Base-by-base conservation (phyloP, 495 filamentous ascomycete genomes). In the Letharia columbiana region DNA sequence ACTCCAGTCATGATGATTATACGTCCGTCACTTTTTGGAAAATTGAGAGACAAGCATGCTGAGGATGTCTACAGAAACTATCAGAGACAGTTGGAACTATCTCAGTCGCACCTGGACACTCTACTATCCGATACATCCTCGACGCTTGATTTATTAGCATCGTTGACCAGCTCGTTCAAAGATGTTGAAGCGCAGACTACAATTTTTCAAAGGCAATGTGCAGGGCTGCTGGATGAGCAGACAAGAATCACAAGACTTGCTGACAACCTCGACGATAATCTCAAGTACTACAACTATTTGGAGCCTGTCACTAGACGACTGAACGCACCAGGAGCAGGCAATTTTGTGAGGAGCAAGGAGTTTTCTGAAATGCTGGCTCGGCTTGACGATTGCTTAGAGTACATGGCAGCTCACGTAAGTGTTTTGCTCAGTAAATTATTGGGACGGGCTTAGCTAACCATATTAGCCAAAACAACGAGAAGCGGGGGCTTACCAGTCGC, bases 281-380 rank as follows among this genome's bases (percentile, higher is more conserved):
- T 96, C 9, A 86, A 91, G 68, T 96, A 96, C 73, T 99, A 97
- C 73, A 84, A 87, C 31, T 95, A 93, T 73, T 82, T 98, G 31
- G 94, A 97, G 66, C 92, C 89, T 60, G 90, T 93, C 60, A 96
- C 92, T 15, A 83, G 91, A 61, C 83, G 89, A 39, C 84, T 98
- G 52, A 96, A 97, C 80, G 92, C 92, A 33, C 94, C 95, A 12
- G 91, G 92, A 18, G 91, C 92, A 31, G 85, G 87, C 41, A 92
- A 86, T 69, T 82, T 91, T 54, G 91, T 93, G 49, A 87, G 90
- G 61, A 87, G 86, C 66, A 85, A 87, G 69, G 88, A 87, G 63
- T 98, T 93, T 71, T 87, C 85, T 13, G 89, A 96, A 65, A 92
- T 97, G 81, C 77, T 98, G 35, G 78, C 82, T 39, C 92, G 87